Conservation (phyloP, 2,329 filamentous ascomycete genomes). For the Penicillium sp. region DNA sequence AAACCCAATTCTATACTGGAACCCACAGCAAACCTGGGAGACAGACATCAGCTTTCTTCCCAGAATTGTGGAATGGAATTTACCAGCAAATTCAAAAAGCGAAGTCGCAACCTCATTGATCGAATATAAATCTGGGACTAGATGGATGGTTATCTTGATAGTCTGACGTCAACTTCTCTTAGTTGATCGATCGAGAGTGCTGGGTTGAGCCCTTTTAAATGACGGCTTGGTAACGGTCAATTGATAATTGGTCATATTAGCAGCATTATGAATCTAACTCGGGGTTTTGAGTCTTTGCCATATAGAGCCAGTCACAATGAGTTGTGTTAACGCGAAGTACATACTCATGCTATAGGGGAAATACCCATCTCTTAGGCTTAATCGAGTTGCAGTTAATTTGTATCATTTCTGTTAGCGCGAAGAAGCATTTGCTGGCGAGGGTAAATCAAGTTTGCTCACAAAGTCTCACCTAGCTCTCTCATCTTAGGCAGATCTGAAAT, state of each 20-base stretch:
- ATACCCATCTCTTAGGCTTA: background rate
- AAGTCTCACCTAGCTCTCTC: background rate
- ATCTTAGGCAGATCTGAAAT: background rate
- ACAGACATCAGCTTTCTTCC: constrained; percentile 41
- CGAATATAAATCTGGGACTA: background rate
- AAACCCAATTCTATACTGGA: constrained; percentile 41
- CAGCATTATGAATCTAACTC: background rate
- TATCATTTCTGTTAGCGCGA: background rate
- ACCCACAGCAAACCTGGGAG: constrained; percentile 38
- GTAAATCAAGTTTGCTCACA: too few relatives aligned
- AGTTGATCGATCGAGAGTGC: background rate
- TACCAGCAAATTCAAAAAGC: constrained; percentile 40
- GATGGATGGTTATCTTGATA: background rate
- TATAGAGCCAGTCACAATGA: background rate
- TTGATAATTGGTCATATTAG: background rate
- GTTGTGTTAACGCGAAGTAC: too few relatives aligned
- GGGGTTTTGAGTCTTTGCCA: background rate
- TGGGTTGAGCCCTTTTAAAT: too few relatives aligned
- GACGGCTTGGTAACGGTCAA: background rate
- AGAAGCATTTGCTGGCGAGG: background rate
- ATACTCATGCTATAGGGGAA: too few relatives aligned
- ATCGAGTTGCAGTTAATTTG: background rate
- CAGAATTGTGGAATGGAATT: constrained; percentile 45
- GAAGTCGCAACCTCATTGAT: background rate
- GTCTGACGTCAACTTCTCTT: background rate